Base-by-base conservation (phyloP, 129 eudicot genomes). In the Flaveria bidentis region DNA sequence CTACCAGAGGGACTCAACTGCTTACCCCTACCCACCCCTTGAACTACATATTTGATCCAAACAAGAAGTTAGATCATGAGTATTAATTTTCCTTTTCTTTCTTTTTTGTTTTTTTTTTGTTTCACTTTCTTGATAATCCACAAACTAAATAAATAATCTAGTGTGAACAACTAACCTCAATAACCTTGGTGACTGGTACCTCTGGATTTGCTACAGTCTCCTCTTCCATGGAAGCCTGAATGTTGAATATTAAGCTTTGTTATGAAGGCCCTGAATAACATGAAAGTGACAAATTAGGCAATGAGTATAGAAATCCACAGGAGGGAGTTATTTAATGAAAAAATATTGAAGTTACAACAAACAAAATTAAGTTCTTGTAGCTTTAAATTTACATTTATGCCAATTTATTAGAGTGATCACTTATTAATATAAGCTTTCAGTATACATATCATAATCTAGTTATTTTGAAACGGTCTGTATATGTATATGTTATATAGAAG, bases 151-250 rank as follows among this genome's bases (percentile, higher is more conserved):
- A 60, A 13, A 56, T 14, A 42, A 65, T 17, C 28, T 14, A 3
- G 2, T 33, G 20, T 12, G 20, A 66, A 69, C 50, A 70, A 72
- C 52, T 65, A 74, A 91, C 97, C 92, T 85, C 85, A 4, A 28
- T 67, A 26, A 62, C 81, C 87, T 84, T 87, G 73, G 78, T 53
- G 72, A 87, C 88, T 18, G 92, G 89, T 15, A 84, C 61, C 78
- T 84, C 87, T 46, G 85, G 58, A 76, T 69, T 85, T 82, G 83
- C 84, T 60, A 82, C 69, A 16, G 89, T 75, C 20, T 82, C 96
- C 44, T 63, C 92, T 72, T 85, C 91, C 97, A 92, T 91, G 57
- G 20, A 76, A 52, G 55, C 71, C 52, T 46, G 66, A 65, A 67
- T 47, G 71, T 28, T 55, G 74, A 73, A 66, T 52, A 55, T 42